phyloP scores from a whole-genome alignment of 345 rosid species.

The Dipteronia dyeriana region DNA sequence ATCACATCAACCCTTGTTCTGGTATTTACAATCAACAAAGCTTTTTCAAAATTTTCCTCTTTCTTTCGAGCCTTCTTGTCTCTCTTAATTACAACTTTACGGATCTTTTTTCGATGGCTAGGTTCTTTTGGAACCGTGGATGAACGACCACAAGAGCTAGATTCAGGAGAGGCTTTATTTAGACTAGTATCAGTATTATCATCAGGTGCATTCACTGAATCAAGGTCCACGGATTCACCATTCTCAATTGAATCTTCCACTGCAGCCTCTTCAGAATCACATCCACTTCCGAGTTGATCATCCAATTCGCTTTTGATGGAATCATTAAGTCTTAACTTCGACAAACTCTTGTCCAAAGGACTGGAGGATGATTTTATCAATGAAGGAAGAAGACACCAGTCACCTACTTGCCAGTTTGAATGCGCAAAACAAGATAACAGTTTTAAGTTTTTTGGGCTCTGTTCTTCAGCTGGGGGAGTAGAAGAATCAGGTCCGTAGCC shows the following conservation, averaged over 20 bases:
- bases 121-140: constrained; percentile 63
- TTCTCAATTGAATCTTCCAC: constrained; percentile 49
- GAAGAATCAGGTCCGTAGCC: constrained; percentile 88
- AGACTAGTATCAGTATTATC: constrained; percentile 34
- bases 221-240: constrained; percentile 40
- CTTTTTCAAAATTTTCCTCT: constrained; percentile 87
- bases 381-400: constrained; percentile 81
- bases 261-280: constrained; percentile 46
- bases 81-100: constrained; percentile 75
- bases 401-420: constrained; percentile 96
- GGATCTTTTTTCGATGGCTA: constrained; percentile 84
- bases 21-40: constrained; percentile 69
- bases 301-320: constrained; percentile 37
- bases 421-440: constrained; percentile 83
- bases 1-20: constrained; percentile 75
- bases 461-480: constrained; percentile 89
- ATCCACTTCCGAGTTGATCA: constrained; percentile 36
- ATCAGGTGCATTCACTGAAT: constrained; percentile 36
- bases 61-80: constrained; percentile 80
- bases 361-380: constrained; percentile 40
- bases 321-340: constrained; percentile 55
- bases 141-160: constrained; percentile 52
- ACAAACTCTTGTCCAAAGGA: constrained; percentile 49
- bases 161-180: constrained; percentile 38
- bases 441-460: constrained; percentile 82